Percentiles rank a stretch among this genome's conserved stretches.
phyloP scores from a whole-genome alignment of 2,329 filamentous ascomycete species.

The Emydomyces testavorans region DNA sequence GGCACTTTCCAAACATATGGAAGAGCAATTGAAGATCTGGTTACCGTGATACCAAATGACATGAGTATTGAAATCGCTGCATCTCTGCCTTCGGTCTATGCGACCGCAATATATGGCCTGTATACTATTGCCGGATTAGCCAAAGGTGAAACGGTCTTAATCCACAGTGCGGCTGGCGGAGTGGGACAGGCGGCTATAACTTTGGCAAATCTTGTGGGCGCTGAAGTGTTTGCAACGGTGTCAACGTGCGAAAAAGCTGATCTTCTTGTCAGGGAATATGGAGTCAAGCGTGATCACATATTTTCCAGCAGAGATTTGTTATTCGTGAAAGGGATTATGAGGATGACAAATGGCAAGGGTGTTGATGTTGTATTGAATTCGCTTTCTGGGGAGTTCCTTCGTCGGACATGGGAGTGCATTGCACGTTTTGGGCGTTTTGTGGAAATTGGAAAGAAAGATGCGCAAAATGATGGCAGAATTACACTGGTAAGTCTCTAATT shows the following conservation, averaged over 20 bases:
- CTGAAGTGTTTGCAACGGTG: conserved; percentile 19
- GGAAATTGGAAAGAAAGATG: conserved; percentile 15
- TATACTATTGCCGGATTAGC: conserved; percentile 12
- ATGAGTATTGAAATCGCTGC: conserved; percentile 15
- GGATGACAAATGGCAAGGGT: conserved; percentile 13
- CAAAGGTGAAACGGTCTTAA: conserved; percentile 18
- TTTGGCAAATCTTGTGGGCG: conserved; percentile 17
- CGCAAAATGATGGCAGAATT: conserved; percentile 4
- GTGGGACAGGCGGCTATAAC: conserved; percentile 19
- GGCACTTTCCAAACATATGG: conserved; percentile 12
- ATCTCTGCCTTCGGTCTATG: conserved; percentile 12
- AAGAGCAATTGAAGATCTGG: conserved; percentile 8
- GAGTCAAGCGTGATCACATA: conserved; percentile 14
- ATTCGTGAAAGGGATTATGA: conserved; percentile 14
- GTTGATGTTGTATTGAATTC: conserved; percentile 17
- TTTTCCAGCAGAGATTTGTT: conserved; percentile 12
- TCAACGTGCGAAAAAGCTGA: conserved; percentile 14
- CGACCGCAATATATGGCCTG: conserved; percentile 15
- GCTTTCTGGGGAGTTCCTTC: conserved; percentile 14
- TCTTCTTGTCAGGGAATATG: conserved; percentile 14
- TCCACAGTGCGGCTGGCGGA: conserved; percentile 19
- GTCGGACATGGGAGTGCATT: conserved; percentile 13
- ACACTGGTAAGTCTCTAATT: conserved; percentile 4
- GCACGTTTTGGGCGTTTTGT: conserved; percentile 16
- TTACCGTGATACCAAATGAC: conserved; percentile 5